Evolutionary conservation across 352 stramenopile species (phyloP).

Genomic region (Pythium pectinolyticum): DNA sequence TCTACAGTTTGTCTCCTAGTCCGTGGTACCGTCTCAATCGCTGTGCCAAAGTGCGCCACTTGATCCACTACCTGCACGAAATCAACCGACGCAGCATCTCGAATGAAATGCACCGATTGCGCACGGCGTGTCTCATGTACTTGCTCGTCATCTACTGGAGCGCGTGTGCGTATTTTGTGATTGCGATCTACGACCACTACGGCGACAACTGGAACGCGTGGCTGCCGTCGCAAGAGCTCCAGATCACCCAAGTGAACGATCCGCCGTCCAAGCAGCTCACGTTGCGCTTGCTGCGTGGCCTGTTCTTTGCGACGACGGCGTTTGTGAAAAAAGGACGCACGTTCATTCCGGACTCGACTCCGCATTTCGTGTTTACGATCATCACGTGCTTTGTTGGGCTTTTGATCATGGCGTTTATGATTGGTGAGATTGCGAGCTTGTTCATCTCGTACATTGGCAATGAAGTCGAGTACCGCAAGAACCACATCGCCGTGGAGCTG

Average conservation of each 20-base stretch:
- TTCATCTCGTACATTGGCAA: slow-evolving; percentile 75
- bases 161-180: slow-evolving; percentile 54
- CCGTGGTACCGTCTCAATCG: slow-evolving; percentile 48
- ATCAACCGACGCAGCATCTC: slow-evolving; percentile 59
- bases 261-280: slow-evolving; percentile 33
- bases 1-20: slow-evolving; percentile 33
- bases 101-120: slow-evolving; percentile 62
- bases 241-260: slow-evolving; percentile 23
- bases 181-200: slow-evolving; percentile 48
- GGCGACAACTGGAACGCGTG: slow-evolving; percentile 52
- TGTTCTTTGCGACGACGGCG: slow-evolving; percentile 57
- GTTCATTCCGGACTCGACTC: slow-evolving; percentile 46
- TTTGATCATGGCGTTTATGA: slow-evolving; percentile 68
- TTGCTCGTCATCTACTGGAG: slow-evolving; percentile 64
- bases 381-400: slow-evolving; percentile 52
- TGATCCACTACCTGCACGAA: slow-evolving; percentile 61
- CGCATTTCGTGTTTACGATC: slow-evolving; percentile 51
- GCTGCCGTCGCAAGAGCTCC: slow-evolving; percentile 36
- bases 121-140: slow-evolving; percentile 45
- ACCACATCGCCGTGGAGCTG: slow-evolving; percentile 63
- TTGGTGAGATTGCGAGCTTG: slow-evolving; percentile 67
- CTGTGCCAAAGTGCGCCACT: slow-evolving; percentile 47
- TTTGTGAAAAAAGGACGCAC: slow-evolving; percentile 71
- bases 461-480: slow-evolving; percentile 72
- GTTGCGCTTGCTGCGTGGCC: slow-evolving; percentile 44